Conservation (phyloP, 2,329 filamentous ascomycete species). For the Neopestalotiopsis clavispora region DNA sequence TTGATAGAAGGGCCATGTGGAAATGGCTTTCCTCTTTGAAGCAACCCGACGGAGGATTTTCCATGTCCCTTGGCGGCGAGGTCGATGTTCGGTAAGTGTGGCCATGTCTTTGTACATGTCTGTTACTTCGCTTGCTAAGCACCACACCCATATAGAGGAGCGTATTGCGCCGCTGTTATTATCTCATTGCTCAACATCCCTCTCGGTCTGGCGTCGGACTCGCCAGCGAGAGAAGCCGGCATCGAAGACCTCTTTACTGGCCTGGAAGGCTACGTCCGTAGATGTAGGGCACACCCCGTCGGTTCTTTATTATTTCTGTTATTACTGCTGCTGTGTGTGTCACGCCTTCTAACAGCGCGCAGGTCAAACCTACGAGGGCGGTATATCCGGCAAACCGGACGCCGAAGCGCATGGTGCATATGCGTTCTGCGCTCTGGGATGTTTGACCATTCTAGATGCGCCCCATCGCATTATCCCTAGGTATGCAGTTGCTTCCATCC, state of each 20-base stretch:
- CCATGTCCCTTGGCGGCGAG: conserved; percentile 84
- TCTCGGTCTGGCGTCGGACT: conserved; percentile 74
- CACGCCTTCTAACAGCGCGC: conserved; percentile 26
- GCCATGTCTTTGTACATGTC: not conserved
- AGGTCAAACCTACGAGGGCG: conserved; percentile 95
- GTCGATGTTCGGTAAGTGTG: conserved; percentile 80
- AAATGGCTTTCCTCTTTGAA: conserved; percentile 87
- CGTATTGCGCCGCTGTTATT: conserved; percentile 88
- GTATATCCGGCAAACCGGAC: conserved; percentile 83
- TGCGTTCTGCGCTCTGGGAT: conserved; percentile 91
- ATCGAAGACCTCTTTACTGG: conserved; percentile 71
- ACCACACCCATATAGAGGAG: conserved; percentile 63
- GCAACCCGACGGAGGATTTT: conserved; percentile 87
- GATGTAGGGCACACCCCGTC: conserved; percentile 64
- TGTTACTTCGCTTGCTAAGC: not conserved
- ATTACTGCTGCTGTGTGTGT: not conserved
- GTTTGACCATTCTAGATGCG: conserved; percentile 82
- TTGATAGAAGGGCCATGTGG: conserved; percentile 88
- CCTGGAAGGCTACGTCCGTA: conserved; percentile 78
- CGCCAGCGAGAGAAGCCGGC: conserved; percentile 68
- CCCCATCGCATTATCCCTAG: conserved; percentile 76
- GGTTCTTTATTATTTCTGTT: too few species aligned
- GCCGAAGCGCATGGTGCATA: conserved; percentile 96
- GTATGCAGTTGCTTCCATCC: conserved; percentile 51
- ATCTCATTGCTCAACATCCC: conserved; percentile 85